Evolutionary conservation across 2,329 filamentous ascomycete species (phyloP), one percentile per base, ranked within the genome.

Genomic region (Alternaria triticina): DNA sequence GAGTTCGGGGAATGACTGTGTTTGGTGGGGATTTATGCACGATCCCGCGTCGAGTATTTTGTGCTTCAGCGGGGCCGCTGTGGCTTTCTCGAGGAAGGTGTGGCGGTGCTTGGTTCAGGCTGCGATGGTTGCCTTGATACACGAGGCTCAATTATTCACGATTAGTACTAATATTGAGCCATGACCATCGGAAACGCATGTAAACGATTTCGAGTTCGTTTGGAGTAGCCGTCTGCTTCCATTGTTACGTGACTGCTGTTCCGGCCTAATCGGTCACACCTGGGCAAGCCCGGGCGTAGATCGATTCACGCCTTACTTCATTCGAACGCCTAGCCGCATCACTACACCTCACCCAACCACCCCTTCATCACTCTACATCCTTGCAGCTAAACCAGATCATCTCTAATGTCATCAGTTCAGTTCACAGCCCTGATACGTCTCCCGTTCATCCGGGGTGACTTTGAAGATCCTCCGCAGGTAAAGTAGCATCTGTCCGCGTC

Each of bases 381-480:
- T 25, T 27, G 44, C 20, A 23, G 17, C 25, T 30, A 22, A n/a
- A n/a, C 27, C 25, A 23, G 17, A 51, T 46, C 47, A 58, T 64
- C 20, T 49, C 54, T 44, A 22, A 79, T 79, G 77, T 65, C 74
- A 45, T 62, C 66, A 3, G 65, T 71, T 17, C 83, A 83, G 57
- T 87, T 81, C 78, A 97, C 92, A 13, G 90, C 97, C 63, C 92
- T 97, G 74, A 88, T 99, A 67, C 88, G 94, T 66, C 87, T 98
- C n/a, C 96, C 96, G 23, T 96, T 97, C 74, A 88, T 91, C 36
- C 88, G 96, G 60, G 91, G 91, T 44, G 89, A 92, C 73, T 99
- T 99, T 82, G 87, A 94, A 65, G 95, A 99, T 80, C 96, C 96
- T 61, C 91, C 93, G 50, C 90, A 91, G 68, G 94, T 94, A 86